Base-by-base conservation (phyloP, 1,139 yeast genomes). In the Blastobotrys arbuscula region DNA sequence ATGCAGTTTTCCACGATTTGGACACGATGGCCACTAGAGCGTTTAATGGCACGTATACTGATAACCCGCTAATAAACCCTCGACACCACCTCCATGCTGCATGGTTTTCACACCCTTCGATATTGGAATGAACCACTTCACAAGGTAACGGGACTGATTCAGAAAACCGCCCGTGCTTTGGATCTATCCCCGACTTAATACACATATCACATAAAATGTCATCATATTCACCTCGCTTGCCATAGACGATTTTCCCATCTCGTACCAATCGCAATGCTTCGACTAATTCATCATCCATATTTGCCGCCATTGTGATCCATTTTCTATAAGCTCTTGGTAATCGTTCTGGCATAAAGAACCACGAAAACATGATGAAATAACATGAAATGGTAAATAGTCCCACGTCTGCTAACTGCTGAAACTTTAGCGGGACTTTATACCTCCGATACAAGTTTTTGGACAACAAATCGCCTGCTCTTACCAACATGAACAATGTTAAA, bases 241-340 rank as follows among this genome's bases (percentile, higher is more conserved):
- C 72, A 53, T 71, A 71, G 18, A 56, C 49, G 28, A 70, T 42
- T 28, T 61, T 55, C 5, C 64, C 64, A 3, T 53, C 47, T 28
- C 64, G 62, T 18, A 73, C 43, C 10, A 55, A 52, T 18, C 68
- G 56, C 21, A 73, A 61, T 4, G 69, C 67, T 23, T 57, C 53
- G 2, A 69, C 60, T 12, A 73, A 52, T 37, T 65, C 72, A 13
- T 58, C 60, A 53, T 73, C 76, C 65, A 72, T 65, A 37, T 64
- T 59, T 5, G 76, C 73, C 18, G 74, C 72, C 48, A 64, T 61
- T 10, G 75, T 66, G 53, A 73, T 70, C 77, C 77, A 73, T 36
- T 59, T 57, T 24, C 63, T 61, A 53, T 73, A 73, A n/a, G 68
- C 62, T 4, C 65, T 63, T 6, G 73, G 68, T 31, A 73, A 56